Base-by-base conservation (phyloP, 495 filamentous ascomycete species). In the Bacidia gigantensis region DNA sequence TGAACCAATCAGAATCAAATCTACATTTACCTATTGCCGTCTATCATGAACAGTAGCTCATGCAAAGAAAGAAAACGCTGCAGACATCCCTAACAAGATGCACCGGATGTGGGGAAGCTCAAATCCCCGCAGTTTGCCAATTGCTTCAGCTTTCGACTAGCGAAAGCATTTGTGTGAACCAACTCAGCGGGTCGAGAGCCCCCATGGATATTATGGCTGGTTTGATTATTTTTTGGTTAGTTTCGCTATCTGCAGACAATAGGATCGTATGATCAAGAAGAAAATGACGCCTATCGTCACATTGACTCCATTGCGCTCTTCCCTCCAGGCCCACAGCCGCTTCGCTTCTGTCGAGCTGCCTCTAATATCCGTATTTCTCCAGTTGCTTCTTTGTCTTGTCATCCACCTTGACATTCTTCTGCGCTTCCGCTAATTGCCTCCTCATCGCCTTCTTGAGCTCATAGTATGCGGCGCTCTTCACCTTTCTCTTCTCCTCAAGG, bases 381-480 rank as follows among this genome's bases (percentile, higher is more conserved):
- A 87, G 72, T 70, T 86, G 78, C 70, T 67, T 69, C 74, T 81
- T 81, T 61, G 72, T 76, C 70, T 80, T 76, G 49, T 73, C 79
- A 76, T 89, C 82, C 71, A 94, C 84, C 67, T 78, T 87, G 55
- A 88, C 88, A 67, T 73, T 83, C 83, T 89, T 87, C 78, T 92
- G 79, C 63, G 92, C 90, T 68, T 95, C 85, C 60, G 80, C 75
- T 53, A 95, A 75, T 75, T 87, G 86, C 78, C 82, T 88, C 69
- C 82, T 80, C 62, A 84, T 83, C 51, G 82, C 78, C 89, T 94
- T 94, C 92, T 96, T 98, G 79, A 88, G 87, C 76, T 88, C 87
- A 80, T 98, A 98, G 84, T 96, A 98, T 67, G 92, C 92, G 64
- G 84, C 81, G 65, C 89, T 86, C 83, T 97, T 97, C 70, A 90